Conservation (phyloP, 306 rosid genomes). For the cucumber (Cucumis sativus) region Cucumber_9930_V3 NC_026659.2:2332501-2333000, state of each 20-base stretch:
- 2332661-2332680: neutral
- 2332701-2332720: neutral
- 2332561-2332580: neutral
- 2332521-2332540: slow-evolving; percentile 17
- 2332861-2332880: neutral
- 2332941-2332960: neutral
- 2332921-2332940: neutral
- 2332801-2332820: slow-evolving; percentile 37
- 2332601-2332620: neutral
- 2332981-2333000: neutral
- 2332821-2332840: slow-evolving; percentile 15
- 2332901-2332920: neutral
- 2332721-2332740: neutral
- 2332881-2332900: neutral
- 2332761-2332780: slow-evolving; percentile 11
- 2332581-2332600: neutral
- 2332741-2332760: neutral
- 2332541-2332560: neutral
- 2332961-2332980: neutral
- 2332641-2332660: neutral
- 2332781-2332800: slow-evolving; percentile 18
- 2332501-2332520: slow-evolving; percentile 33
- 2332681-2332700: neutral
- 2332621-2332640: slow-evolving; percentile 7
- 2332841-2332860: slow-evolving; percentile 13